Base-by-base conservation (phyloP, 495 filamentous ascomycete genomes). In the Neurospora terricola region DNA sequence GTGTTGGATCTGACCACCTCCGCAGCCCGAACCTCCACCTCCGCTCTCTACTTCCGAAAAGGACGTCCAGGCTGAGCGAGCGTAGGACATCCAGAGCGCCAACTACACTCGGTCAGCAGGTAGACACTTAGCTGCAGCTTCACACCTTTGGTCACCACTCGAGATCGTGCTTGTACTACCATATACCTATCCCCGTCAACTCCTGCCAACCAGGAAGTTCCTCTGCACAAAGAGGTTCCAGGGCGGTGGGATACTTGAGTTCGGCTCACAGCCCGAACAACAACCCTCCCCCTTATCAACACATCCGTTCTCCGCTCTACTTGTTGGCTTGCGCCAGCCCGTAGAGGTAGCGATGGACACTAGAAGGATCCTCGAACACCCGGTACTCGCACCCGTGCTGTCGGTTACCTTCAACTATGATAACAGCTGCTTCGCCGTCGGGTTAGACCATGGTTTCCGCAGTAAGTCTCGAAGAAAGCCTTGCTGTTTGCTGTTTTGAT, bases 321-420 rank as follows among this genome's bases (percentile, higher is more conserved):
- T 34, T 66, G 54, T 7, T 59, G 48, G 48, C 48, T 27, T 27
- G 48, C 48, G 21, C 48, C 48, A 59, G 10, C 21, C 21, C 21
- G 4, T 27, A 23, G 21, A 59, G 48, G 48, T 36, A 66, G 27
- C 27, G 69, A 99, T 99, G 96, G 96, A 99, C 79, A 97, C 94
- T 72, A 86, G 96, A 76, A 92, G 91, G 59, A 87, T 91, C 74
- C 93, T 99, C 76, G 93, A 97, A 80, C 88, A 88, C 66, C 90
- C 92, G 43, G 86, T 27, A 66, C 23, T 66, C 54, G 54, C 54
- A 66, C 27, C 54, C 30, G 95, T 93, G 38, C 87, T 98, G 38
- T 96, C 92, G 36, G 90, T 91, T 69, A 88, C 91, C 27, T 97
- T 99, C 84, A 98, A 97, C 79, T 86, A 91, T 77, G 92, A 97